These are phyloP conservation scores for Volutella citrinella DNA, from an alignment of 2,329 filamentous ascomycete species.

Conservation along the genomic window DNA sequence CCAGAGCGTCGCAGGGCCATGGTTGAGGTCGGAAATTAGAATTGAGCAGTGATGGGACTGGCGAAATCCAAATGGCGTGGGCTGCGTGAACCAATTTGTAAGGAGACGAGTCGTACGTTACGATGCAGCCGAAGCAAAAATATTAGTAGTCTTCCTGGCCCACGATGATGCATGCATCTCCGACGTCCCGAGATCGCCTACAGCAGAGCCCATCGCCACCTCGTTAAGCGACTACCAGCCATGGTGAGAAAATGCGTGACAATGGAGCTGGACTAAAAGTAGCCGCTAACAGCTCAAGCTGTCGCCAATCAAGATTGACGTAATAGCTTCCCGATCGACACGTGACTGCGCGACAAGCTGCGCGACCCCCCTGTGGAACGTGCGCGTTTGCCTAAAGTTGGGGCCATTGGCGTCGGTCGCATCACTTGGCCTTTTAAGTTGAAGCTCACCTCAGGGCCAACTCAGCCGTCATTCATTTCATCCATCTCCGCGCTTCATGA, in stretches of 20 bases:
- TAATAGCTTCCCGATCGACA: constrained; percentile 20
- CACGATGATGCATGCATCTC: constrained; percentile 26
- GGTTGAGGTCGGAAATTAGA: too few relatives aligned
- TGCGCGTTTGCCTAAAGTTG: constrained; percentile 33
- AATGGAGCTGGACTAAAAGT: constrained; percentile 12
- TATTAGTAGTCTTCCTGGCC: constrained; percentile 14
- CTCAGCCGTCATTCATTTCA: too few relatives aligned
- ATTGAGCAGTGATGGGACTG: constrained; percentile 1
- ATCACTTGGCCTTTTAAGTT: constrained; percentile 21
- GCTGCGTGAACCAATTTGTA: constrained; percentile 14
- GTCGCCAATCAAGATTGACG: constrained; percentile 24
- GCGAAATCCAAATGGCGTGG: constrained; percentile 15
- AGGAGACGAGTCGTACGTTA: constrained; percentile 18
- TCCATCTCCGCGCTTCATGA: too few relatives aligned
- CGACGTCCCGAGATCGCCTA: constrained; percentile 22
- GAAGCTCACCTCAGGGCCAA: constrained; percentile 16
- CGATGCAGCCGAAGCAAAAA: constrained; percentile 18
- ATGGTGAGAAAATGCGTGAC: constrained; percentile 1
- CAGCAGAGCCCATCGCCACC: constrained; percentile 19
- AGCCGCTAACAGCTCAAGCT: constrained; percentile 2
- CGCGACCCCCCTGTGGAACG: constrained; percentile 18
- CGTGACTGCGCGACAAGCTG: constrained; percentile 29
- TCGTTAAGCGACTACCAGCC: too few relatives aligned
- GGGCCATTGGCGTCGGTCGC: constrained; percentile 19
- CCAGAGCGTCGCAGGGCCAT: constrained; percentile 33